Evolutionary conservation across 345 rosid genomes (phyloP), one percentile per base, ranked within the genome.

Genomic region (Melaleuca alternifolia): DNA sequence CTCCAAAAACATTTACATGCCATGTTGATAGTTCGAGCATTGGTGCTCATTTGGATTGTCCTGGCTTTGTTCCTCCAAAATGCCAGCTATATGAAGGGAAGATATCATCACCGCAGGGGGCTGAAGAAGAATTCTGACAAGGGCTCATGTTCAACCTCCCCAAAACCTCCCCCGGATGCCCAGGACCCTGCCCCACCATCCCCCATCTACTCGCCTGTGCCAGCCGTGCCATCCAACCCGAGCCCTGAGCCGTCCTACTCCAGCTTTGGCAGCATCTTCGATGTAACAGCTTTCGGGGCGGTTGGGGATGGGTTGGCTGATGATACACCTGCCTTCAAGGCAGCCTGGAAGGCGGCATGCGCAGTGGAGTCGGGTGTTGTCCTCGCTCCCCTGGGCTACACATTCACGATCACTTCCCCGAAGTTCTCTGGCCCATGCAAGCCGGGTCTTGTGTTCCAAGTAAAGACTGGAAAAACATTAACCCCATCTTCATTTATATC

Each of bases 271-370:
- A 52, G 90, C 85, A 71, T 93, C 71, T 97, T 95, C 52, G 96
- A 97, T 24, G 99, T 97, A 6, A 93, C 92, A 7, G 83, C 93
- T 16, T 95, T 79, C 50, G 98, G 99, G 5, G 99, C 99, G 6
- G 93, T 92, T 0, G 99, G 99, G 7, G 98, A 97, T 71, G 99
- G 98, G 11, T 87, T 87, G 28, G 91, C 94, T 1, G 99, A 97
- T 20, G 99, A 96, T 89, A 96, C 96, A 15, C 90, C 90, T 2
- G 97, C 98, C 14, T 96, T 97, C 90, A 85, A 28, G 75, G 93
- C 48, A 9, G 98, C 99, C 3, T 97, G 99, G 99, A 96, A 97
- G 88, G 96, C 93, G 2, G 99, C 98, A 10, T 97, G 99, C 83
- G 96, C 93, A 0, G 97, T 94, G 7, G 96, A 94, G 56, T 91